Evolutionary conservation across 108 stramenopile species (phyloP).

Genomic region (Phaeodactylum tricornutum): DNA sequence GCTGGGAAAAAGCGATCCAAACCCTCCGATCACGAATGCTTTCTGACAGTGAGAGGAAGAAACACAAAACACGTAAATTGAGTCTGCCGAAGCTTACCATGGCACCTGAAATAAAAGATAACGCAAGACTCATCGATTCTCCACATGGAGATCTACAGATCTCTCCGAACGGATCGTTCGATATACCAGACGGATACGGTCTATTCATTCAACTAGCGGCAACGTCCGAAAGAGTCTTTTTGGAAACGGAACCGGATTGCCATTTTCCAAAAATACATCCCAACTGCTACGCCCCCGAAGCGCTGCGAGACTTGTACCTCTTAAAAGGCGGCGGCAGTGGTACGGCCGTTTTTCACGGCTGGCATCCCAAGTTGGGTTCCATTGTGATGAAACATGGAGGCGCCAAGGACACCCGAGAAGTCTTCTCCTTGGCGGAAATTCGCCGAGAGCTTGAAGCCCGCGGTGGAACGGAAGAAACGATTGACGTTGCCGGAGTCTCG

Average conservation of each 20-base stretch:
- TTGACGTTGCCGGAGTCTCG: neutral
- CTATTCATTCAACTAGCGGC: neutral
- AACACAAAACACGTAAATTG: too few relatives aligned
- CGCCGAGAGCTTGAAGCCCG: conserved; percentile 41
- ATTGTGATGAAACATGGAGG: conserved; percentile 82
- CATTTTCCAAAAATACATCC: conserved; percentile 48
- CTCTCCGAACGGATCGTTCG: neutral
- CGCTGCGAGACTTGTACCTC: conserved; percentile 20
- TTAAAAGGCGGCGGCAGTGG: conserved; percentile 40
- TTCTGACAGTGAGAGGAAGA: too few relatives aligned
- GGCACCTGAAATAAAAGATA: too few relatives aligned
- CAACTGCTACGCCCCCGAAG: conserved; percentile 47
- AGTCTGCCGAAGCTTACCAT: too few relatives aligned
- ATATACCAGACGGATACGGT: conserved; percentile 2
- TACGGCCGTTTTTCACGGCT: conserved; percentile 59
- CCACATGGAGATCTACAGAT: too few relatives aligned
- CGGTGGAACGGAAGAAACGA: neutral
- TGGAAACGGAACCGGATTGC: conserved; percentile 15
- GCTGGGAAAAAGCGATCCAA: too few relatives aligned
- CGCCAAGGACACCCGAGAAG: conserved; percentile 54
- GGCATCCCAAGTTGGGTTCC: conserved; percentile 42
- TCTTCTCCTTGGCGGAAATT: conserved; percentile 60
- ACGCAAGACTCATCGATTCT: too few relatives aligned
- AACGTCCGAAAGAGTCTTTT: neutral
- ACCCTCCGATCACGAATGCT: too few relatives aligned